phyloP scores from a whole-genome alignment of 345 rosid genomes.

The Litchi chinensis region DNA sequence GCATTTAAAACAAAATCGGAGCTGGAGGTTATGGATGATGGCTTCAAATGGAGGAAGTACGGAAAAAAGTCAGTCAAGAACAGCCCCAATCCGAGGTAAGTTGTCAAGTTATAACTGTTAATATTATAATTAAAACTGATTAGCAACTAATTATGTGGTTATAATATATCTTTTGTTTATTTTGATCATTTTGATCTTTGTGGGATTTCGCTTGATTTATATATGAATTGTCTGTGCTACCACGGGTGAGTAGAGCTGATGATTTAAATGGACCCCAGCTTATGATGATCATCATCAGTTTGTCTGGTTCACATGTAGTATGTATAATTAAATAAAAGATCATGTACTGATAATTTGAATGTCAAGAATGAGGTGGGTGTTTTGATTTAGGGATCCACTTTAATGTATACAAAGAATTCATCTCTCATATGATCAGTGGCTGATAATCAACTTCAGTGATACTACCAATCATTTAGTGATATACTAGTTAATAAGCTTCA shows the following conservation, averaged over 20 bases:
- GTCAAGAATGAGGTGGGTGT: neutral
- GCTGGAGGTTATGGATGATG: constrained; percentile 88
- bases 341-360: no score
- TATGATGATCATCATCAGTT: neutral
- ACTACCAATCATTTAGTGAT: neutral
- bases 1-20: constrained; percentile 87
- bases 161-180: neutral
- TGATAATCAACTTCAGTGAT: neutral
- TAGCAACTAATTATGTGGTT: neutral
- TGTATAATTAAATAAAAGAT: no score
- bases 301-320: no score
- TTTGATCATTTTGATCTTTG: neutral
- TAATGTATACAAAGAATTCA: no score
- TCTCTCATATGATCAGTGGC: neutral
- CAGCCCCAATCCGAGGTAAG: constrained; percentile 84
- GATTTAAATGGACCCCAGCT: neutral
- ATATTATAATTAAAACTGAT: neutral
- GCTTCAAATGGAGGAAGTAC: constrained; percentile 91
- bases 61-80: constrained; percentile 91
- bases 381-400: no score
- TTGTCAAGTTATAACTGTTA: neutral
- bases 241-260: neutral
- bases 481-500: neutral
- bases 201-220: no score
- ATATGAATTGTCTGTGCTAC: neutral